phyloP scores from a whole-genome alignment of 2,329 filamentous ascomycete species.

The Clonostachys byssicola region DNA sequence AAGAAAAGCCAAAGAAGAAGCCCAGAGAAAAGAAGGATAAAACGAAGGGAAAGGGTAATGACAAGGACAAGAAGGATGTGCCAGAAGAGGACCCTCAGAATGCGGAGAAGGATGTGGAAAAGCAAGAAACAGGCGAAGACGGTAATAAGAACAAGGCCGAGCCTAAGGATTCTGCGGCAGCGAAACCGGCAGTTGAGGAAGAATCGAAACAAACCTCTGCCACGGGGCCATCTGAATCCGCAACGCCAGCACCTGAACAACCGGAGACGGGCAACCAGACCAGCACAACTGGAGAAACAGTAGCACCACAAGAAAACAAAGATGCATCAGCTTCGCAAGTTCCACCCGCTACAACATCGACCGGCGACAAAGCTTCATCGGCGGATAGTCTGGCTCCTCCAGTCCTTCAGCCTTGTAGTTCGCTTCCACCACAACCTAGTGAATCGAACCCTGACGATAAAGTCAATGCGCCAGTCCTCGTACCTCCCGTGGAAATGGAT shows the following conservation, averaged over 20 bases:
- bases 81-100: too few relatives aligned
- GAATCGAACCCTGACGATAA: conserved; percentile 22
- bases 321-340: too few relatives aligned
- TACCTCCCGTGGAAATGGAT: conserved; percentile 23
- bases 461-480: conserved; percentile 30
- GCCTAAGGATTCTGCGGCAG: neutral
- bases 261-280: too few relatives aligned
- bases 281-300: too few relatives aligned
- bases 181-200: neutral
- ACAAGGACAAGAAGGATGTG: neutral
- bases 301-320: too few relatives aligned
- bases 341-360: too few relatives aligned
- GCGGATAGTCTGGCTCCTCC: conserved; percentile 11
- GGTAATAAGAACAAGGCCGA: neutral
- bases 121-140: neutral
- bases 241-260: too few relatives aligned
- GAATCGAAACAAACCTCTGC: too few relatives aligned
- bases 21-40: conserved; percentile 39
- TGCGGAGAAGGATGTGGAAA: too few relatives aligned
- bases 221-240: too few relatives aligned
- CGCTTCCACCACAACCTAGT: conserved; percentile 5
- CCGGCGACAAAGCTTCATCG: too few relatives aligned
- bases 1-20: conserved; percentile 57
- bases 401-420: conserved; percentile 6
- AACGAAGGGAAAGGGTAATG: conserved; percentile 4